These are phyloP conservation scores for Aristolochia californica DNA, from an alignment of 164 flowering plant species.

Conservation along the genomic window DNA sequence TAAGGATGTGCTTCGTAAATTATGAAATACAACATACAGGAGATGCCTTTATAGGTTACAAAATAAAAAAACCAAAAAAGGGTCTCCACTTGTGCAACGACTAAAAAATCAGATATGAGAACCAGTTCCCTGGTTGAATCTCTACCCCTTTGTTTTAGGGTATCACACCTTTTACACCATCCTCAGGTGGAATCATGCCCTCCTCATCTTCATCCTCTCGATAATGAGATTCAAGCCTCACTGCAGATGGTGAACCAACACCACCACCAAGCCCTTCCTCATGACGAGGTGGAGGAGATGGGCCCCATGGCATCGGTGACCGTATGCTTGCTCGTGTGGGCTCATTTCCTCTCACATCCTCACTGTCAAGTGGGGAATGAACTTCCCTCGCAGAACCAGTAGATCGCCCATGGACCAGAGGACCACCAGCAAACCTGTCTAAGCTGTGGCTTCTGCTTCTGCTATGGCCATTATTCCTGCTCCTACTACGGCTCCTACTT, in stretches of 20 bases:
- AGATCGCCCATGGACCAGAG: constrained; percentile 8
- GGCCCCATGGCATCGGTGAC: background rate
- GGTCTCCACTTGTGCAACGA: no score
- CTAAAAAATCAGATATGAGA: background rate
- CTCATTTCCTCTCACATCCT: background rate
- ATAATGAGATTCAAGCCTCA: background rate
- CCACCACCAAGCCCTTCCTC: constrained; percentile 2
- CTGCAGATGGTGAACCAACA: background rate
- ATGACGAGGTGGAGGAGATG: background rate
- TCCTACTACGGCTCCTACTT: constrained; percentile 4
- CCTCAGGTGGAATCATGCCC: constrained; percentile 40
- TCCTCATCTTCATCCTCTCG: constrained; percentile 35
- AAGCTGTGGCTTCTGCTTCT: constrained; percentile 15
- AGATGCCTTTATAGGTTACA: background rate
- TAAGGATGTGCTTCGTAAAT: background rate
- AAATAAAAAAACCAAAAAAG: background rate
- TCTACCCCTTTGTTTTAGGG: background rate
- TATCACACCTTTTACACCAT: constrained; percentile 13
- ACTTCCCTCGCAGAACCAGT: background rate
- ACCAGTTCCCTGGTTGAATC: background rate
- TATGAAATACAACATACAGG: background rate
- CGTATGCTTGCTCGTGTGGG: background rate
- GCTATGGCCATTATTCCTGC: constrained; percentile 12
- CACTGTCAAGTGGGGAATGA: constrained; percentile 11
- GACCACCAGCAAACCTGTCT: constrained; percentile 17